A percentile compares a stretch with the other conserved stretches of the same genome.
These are phyloP conservation scores for Stephanodiscus minutulus DNA, from an alignment of 108 stramenopile genomes.

Conservation along the genomic window DNA sequence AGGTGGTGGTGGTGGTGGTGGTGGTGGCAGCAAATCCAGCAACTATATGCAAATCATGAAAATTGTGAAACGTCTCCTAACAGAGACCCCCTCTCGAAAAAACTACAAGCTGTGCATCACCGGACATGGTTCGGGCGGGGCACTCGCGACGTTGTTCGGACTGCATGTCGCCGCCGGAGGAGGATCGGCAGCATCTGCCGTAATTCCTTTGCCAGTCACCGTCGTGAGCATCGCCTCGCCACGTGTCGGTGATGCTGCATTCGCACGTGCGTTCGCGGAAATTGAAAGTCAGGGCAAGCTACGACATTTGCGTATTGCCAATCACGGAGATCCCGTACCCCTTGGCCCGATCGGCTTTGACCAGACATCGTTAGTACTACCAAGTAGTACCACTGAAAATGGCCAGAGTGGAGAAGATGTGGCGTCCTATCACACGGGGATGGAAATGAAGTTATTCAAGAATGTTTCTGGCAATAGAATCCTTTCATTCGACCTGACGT, in stretches of 20 bases:
- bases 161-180: constrained; percentile 68
- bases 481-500: constrained; percentile 37
- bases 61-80: constrained; percentile 46
- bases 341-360: constrained; percentile 60
- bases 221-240: constrained; percentile 68
- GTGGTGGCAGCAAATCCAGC: constrained; percentile 31
- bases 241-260: constrained; percentile 63
- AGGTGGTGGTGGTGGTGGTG: too few species aligned
- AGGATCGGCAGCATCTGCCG: constrained; percentile 33
- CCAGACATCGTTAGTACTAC: constrained; percentile 46
- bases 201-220: constrained; percentile 57
- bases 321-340: constrained; percentile 73
- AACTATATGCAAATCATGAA: constrained; percentile 60
- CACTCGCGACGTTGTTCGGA: constrained; percentile 73
- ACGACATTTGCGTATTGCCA: constrained; percentile 73
- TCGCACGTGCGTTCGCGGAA: constrained; percentile 64
- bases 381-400: constrained; percentile 33
- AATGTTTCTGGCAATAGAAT: constrained; percentile 15
- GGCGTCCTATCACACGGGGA: constrained; percentile 65
- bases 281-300: constrained; percentile 64
- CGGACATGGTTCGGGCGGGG: constrained; percentile 80
- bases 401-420: constrained; percentile 43
- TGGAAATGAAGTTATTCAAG: constrained; percentile 55
- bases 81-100: constrained; percentile 33
- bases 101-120: constrained; percentile 67